Percentiles rank a stretch among this genome's conserved stretches.
phyloP scores from a whole-genome alignment of 2,329 filamentous ascomycete genomes.

The Penicillium sp. region DNA sequence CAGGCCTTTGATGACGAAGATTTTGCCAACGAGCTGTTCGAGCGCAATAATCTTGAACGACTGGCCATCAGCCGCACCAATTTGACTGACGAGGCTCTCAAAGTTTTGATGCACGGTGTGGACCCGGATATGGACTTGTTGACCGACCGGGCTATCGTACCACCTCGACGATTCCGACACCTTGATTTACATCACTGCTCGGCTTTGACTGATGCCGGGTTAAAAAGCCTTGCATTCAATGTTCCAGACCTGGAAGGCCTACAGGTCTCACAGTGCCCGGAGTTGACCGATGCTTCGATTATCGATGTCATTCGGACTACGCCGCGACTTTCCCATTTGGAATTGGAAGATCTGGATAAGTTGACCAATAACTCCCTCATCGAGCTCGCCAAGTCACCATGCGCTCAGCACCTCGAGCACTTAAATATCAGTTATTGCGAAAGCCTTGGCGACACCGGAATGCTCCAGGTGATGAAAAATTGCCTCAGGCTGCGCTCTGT shows the following conservation, averaged over 20 bases:
- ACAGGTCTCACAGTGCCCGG: conserved; percentile 75
- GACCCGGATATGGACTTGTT: conserved; percentile 79
- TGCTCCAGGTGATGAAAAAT: conserved; percentile 77
- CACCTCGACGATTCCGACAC: conserved; percentile 76
- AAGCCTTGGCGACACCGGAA: conserved; percentile 75
- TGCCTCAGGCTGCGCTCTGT: conserved; percentile 70
- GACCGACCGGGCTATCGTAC: conserved; percentile 72
- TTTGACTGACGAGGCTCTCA: conserved; percentile 72
- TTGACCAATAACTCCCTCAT: conserved; percentile 76
- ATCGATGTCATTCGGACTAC: conserved; percentile 72
- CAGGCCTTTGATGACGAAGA: conserved; percentile 73
- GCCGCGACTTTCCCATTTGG: conserved; percentile 78
- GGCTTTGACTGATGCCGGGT: conserved; percentile 69
- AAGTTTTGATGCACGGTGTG: conserved; percentile 71
- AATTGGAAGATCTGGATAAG: conserved; percentile 79
- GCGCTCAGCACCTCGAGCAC: conserved; percentile 70
- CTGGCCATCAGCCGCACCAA: conserved; percentile 77
- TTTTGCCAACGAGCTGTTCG: conserved; percentile 73
- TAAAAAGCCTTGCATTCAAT: conserved; percentile 71
- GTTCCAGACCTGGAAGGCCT: conserved; percentile 80
- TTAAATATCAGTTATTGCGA: conserved; percentile 91
- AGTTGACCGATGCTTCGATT: conserved; percentile 72
- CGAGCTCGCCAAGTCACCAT: conserved; percentile 74
- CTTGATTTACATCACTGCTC: conserved; percentile 81
- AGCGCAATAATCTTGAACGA: conserved; percentile 78